Conservation (phyloP, 179 eudicot genomes). For the Kewa caespitosa region DNA sequence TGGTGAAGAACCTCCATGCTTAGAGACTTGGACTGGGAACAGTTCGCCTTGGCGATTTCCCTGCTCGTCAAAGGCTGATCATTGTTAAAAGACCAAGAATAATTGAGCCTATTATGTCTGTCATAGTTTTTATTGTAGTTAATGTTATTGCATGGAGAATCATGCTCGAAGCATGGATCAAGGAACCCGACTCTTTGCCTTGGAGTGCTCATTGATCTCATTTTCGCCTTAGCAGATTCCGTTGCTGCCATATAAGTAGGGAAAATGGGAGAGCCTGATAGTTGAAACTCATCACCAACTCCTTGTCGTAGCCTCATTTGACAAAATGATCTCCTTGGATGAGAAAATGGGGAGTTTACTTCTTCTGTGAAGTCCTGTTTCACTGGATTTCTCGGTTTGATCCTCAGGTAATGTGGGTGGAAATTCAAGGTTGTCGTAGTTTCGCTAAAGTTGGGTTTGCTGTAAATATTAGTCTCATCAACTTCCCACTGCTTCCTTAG, state of each 20-base stretch:
- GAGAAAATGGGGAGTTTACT: constrained; percentile 46
- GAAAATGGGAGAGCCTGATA: constrained; percentile 36
- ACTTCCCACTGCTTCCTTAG: constrained; percentile 33
- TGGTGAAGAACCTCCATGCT: constrained; percentile 23
- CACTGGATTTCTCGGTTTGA: constrained; percentile 35
- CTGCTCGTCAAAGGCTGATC: constrained; percentile 25
- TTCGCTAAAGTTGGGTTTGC: constrained; percentile 25
- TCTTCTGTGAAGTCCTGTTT: constrained; percentile 47
- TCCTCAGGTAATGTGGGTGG: constrained; percentile 24
- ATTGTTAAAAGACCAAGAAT: constrained; percentile 47
- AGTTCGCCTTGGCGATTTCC: constrained; percentile 21
- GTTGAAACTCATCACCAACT: constrained; percentile 40
- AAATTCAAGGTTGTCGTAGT: constrained; percentile 14
- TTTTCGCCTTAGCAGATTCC: constrained; percentile 84
- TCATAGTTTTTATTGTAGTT: no score
- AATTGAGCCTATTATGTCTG: constrained; percentile 28
- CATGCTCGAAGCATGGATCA: constrained; percentile 39
- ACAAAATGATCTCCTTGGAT: constrained; percentile 71
- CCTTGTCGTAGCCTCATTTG: constrained; percentile 37
- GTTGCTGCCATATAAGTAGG: constrained; percentile 88
- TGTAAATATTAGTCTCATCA: constrained; percentile 25
- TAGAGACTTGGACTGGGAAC: constrained; percentile 28
- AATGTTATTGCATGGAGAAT: constrained; percentile 38
- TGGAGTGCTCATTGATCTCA: constrained; percentile 81
- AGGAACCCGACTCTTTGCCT: constrained; percentile 49